These are phyloP conservation scores for Epichloe baconii DNA, from an alignment of 2,329 filamentous ascomycete species.

Conservation along the genomic window DNA sequence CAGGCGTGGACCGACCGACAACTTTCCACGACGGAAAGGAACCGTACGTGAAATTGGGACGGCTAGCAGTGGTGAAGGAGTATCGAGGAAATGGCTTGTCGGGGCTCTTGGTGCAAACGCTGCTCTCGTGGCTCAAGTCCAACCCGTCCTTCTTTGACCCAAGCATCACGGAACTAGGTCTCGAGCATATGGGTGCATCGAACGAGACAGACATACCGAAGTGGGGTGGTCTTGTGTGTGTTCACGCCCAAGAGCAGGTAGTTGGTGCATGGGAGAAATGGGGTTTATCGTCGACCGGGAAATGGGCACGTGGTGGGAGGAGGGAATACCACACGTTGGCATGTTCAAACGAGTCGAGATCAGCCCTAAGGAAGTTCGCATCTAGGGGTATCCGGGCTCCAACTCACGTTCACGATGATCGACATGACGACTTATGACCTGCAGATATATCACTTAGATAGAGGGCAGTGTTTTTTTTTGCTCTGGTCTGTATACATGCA, in stretches of 20 bases:
- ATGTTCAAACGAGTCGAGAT: constrained; percentile 52
- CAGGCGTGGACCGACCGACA: constrained; percentile 29
- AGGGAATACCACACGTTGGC: constrained; percentile 72
- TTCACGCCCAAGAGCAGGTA: constrained; percentile 63
- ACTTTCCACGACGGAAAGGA: constrained; percentile 48
- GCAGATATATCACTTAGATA: background rate
- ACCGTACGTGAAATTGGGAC: constrained; percentile 71
- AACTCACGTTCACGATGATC: background rate
- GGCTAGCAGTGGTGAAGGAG: constrained; percentile 55
- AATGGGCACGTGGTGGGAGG: constrained; percentile 70
- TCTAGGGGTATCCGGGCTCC: constrained; percentile 6
- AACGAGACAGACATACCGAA: constrained; percentile 30
- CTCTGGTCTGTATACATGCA: background rate
- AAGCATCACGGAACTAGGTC: constrained; percentile 29
- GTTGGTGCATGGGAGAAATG: constrained; percentile 53
- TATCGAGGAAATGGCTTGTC: constrained; percentile 56
- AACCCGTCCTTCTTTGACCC: constrained; percentile 46
- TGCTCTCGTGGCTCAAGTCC: constrained; percentile 51
- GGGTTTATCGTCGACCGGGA: constrained; percentile 59
- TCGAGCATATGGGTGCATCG: constrained; percentile 29
- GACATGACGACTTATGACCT: background rate
- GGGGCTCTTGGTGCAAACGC: constrained; percentile 51
- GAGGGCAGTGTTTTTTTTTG: background rate
- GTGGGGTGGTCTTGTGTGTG: constrained; percentile 65
- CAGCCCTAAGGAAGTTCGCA: constrained; percentile 13